A percentile compares a stretch with the other conserved stretches of the same genome.
These are phyloP conservation scores for Xanthoparmelia taractica DNA, from an alignment of 495 filamentous ascomycete genomes.

Conservation along the genomic window DNA sequence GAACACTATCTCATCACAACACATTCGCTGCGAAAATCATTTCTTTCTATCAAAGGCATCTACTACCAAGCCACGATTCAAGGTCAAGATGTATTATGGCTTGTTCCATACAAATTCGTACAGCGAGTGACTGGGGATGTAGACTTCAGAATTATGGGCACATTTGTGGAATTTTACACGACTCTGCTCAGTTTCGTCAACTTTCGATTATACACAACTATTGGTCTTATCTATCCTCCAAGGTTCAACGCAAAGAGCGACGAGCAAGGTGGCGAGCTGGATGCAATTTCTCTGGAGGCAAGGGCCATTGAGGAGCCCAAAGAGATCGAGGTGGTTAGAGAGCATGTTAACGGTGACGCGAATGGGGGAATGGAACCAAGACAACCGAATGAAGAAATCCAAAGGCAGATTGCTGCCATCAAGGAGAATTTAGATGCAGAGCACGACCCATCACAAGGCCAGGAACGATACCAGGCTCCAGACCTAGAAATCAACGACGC, in stretches of 20 bases:
- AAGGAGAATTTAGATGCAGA: constrained; percentile 34
- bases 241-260: constrained; percentile 84
- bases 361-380: constrained; percentile 26
- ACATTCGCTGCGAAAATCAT: constrained; percentile 85
- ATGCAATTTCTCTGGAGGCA: constrained; percentile 82
- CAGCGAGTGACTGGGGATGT: constrained; percentile 86
- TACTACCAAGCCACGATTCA: constrained; percentile 99
- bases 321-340: constrained; percentile 42
- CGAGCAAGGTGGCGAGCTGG: constrained; percentile 79
- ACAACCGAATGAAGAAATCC: constrained; percentile 42
- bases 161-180: constrained; percentile 97
- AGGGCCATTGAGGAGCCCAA: constrained; percentile 50
- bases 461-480: constrained; percentile 40
- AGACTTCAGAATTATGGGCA: constrained; percentile 98
- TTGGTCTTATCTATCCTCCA: constrained; percentile 88
- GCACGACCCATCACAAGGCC: constrained; percentile 33
- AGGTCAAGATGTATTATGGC: constrained; percentile 95
- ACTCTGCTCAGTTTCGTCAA: constrained; percentile 93
- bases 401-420: constrained; percentile 48
- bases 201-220: constrained; percentile 81
- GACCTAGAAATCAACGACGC: constrained; percentile 48
- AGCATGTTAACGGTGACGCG: constrained; percentile 8
- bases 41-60: constrained; percentile 97
- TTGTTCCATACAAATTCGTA: constrained; percentile 95
- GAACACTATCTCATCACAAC: constrained; percentile 92